Conservation (phyloP, 1,284 basidiomycete genomes). For the Apiotrichum veenhuisii region DNA sequence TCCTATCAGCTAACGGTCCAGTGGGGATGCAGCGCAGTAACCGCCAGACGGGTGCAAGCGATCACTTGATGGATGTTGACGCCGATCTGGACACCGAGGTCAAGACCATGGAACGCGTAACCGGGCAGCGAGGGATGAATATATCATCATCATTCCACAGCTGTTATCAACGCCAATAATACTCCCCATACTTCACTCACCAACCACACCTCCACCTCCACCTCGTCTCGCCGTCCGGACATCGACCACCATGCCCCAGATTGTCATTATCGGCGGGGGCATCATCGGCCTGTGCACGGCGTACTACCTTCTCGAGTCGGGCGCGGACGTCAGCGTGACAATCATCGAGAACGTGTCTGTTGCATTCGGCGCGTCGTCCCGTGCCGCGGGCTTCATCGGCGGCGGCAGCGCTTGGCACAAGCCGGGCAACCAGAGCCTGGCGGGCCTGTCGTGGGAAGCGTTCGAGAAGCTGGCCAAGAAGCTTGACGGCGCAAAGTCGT, state of each 20-base stretch:
- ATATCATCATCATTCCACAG: no score
- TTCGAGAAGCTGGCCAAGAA: slow-evolving; percentile 69
- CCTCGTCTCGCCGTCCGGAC: not conserved
- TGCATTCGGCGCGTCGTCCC: slow-evolving; percentile 62
- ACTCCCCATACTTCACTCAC: no score
- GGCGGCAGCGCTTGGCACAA: slow-evolving; percentile 58
- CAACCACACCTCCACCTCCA: no score
- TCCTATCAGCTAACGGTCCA: no score
- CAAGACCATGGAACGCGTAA: no score
- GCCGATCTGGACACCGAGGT: no score
- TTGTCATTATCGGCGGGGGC: slow-evolving; percentile 54
- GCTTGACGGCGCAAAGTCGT: slow-evolving; percentile 63
- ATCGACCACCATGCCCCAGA: slow-evolving; percentile 7
- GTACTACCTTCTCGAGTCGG: slow-evolving; percentile 27
- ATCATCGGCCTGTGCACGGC: slow-evolving; percentile 82
- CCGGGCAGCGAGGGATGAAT: no score
- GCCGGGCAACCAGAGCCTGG: slow-evolving; percentile 53
- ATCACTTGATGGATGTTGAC: no score
- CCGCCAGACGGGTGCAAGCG: no score
- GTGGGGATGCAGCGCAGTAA: no score
- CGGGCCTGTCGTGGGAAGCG: slow-evolving; percentile 67
- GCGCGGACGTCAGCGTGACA: slow-evolving; percentile 51
- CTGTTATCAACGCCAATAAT: no score
- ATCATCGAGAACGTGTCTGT: slow-evolving; percentile 59
- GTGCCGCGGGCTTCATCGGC: slow-evolving; percentile 81